Base-by-base conservation (phyloP, 2,329 filamentous ascomycete genomes). In the Trematosphaeria pertusa region DNA sequence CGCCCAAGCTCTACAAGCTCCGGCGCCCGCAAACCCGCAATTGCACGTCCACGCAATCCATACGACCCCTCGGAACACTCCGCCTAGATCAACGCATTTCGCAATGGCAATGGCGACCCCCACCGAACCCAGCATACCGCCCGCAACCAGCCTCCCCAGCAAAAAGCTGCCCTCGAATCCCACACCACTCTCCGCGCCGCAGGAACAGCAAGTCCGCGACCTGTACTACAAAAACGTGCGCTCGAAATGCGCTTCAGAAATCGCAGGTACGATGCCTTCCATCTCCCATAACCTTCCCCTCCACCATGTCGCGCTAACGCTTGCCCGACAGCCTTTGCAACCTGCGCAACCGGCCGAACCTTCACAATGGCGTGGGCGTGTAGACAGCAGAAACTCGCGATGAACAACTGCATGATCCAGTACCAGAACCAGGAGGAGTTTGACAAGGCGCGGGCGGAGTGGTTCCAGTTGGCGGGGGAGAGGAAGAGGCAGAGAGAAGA, bases 391-490 rank as follows among this genome's bases (percentile, higher is more conserved):
- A 88, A 91, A 64, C 85, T 87, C 53, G 80, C 81, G 26, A 99
- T 99, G 94, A 99, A 99, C 76, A 81, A 78, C 52, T 99, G 94
- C 78, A 97, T 99, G 91, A 81, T 92, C 59, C 74, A 81, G 45
- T 88, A 95, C 75, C 92, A 93, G 44, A 95, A 89, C 55, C 88
- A 86, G 54, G 85, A 82, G 43, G 90, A 95, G 70, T 83, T 95
- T 73, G 94, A 99, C 75, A 86, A 85, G 18, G 94, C 94, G 54
- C 81, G 94, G 41, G 89, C 91, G 72, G 91, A 97, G 70, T 99
- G 94, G 94, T 97, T 97, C 72, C 84, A 85, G 40, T 81, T 83
- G 54, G 82, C 89, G 40, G 79, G 89, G 60, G 84, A 91, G 75
- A 81, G 92, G 45, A 82, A 85, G 61, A 77, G 76, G 46, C 84